These are phyloP conservation scores for Chlorella sp. DNA, from an alignment of 139 green algal genomes.

Conservation along the genomic window DNA sequence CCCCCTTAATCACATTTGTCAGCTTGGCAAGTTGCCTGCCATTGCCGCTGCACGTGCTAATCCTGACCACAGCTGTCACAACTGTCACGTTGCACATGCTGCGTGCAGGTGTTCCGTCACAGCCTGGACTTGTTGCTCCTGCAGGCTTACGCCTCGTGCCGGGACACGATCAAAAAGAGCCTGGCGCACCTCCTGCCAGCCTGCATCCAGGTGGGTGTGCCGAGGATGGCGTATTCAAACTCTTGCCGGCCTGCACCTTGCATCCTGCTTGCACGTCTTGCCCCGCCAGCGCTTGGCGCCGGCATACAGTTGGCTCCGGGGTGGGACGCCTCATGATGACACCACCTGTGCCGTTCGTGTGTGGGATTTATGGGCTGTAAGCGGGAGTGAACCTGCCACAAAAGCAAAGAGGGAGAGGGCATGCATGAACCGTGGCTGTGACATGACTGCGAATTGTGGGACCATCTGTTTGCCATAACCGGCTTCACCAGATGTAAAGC, in stretches of 20 bases:
- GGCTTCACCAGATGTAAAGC: too few relatives aligned
- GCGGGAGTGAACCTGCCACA: too few relatives aligned
- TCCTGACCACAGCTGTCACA: background rate
- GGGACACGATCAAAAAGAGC: slow-evolving; percentile 26
- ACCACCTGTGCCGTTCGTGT: background rate
- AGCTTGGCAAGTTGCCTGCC: too few relatives aligned
- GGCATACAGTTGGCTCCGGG: background rate
- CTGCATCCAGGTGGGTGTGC: slow-evolving; percentile 20
- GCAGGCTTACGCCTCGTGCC: slow-evolving; percentile 7
- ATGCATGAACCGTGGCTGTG: too few relatives aligned
- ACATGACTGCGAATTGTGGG: too few relatives aligned
- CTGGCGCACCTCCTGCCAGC: slow-evolving; percentile 15
- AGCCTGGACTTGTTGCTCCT: slow-evolving; percentile 12
- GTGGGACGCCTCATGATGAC: background rate
- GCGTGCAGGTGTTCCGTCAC: slow-evolving; percentile 16
- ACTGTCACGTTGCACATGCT: background rate
- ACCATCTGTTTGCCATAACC: too few relatives aligned
- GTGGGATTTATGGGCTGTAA: too few relatives aligned
- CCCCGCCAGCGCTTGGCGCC: too few relatives aligned
- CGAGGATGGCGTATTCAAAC: background rate
- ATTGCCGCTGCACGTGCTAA: too few relatives aligned
- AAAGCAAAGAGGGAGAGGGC: too few relatives aligned
- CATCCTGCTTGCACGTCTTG: background rate
- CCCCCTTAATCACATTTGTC: too few relatives aligned
- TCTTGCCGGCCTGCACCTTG: background rate